A percentile compares a stretch with the other conserved stretches of the same genome.
Evolutionary conservation across 2,329 filamentous ascomycete species (phyloP).

Genomic region (Monilinia fructigena): DNA sequence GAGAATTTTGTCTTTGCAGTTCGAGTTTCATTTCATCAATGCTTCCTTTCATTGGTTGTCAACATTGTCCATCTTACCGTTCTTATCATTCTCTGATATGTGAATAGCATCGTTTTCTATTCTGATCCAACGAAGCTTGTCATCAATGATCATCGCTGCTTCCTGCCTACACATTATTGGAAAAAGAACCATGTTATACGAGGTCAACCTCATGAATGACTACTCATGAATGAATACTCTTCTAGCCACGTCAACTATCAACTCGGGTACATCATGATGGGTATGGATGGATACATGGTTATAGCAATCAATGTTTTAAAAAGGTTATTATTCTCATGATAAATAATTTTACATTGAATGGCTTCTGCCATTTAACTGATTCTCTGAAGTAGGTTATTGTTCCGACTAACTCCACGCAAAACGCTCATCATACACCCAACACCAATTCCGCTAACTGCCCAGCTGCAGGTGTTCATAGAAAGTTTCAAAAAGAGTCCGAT

Average conservation of each 20-base stretch:
- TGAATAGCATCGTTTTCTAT: constrained; percentile 2
- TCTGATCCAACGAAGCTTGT: too few relatives aligned
- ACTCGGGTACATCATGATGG: too few relatives aligned
- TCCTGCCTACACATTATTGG: too few relatives aligned
- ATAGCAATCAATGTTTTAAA: background rate
- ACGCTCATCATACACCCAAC: background rate
- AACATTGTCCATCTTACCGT: background rate
- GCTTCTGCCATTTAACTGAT: background rate
- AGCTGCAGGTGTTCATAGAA: background rate
- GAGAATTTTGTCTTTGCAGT: background rate
- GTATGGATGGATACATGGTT: background rate
- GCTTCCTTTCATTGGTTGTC: too few relatives aligned
- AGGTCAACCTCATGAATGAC: too few relatives aligned
- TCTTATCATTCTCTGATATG: too few relatives aligned
- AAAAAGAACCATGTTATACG: too few relatives aligned
- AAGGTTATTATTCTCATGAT: background rate
- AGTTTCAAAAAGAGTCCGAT: background rate
- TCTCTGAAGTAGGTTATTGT: too few relatives aligned
- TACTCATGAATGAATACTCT: too few relatives aligned
- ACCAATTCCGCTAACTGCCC: background rate
- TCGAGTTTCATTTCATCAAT: too few relatives aligned
- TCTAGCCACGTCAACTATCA: too few relatives aligned
- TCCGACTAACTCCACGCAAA: background rate
- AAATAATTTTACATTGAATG: background rate
- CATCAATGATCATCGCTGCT: too few relatives aligned